Evolutionary conservation across 139 green algal genomes (phyloP).

Genomic region (Spirogloea muscicola): DNA sequence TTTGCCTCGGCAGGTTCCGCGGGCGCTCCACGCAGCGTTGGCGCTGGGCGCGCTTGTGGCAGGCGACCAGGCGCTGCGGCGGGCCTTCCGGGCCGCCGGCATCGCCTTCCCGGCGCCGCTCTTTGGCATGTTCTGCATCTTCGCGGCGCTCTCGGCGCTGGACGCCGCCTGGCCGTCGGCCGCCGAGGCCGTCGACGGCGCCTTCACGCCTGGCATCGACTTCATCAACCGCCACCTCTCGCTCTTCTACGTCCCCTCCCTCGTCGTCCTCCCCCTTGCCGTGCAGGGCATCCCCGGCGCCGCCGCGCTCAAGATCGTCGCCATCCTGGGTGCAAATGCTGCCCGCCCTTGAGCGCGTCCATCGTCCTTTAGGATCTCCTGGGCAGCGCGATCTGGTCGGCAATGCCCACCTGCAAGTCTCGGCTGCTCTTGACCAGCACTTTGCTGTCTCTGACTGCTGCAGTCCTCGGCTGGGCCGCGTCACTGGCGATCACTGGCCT

Average conservation of each 20-base stretch:
- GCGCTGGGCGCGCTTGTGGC: conserved; percentile 16
- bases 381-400: too few relatives aligned
- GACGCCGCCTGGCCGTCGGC: conserved; percentile 26
- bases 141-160: conserved; percentile 48
- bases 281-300: too few relatives aligned
- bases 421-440: too few relatives aligned
- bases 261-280: conserved; percentile 73
- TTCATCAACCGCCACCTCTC: conserved; percentile 12
- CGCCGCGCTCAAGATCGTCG: not conserved
- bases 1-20: too few relatives aligned
- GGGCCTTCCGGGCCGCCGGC: not conserved
- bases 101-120: conserved; percentile 54
- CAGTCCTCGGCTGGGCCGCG: not conserved
- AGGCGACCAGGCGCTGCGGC: conserved; percentile 4
- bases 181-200: conserved; percentile 42
- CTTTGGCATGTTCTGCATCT: conserved; percentile 60
- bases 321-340: too few relatives aligned
- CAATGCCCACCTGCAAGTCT: too few relatives aligned
- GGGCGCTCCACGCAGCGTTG: too few relatives aligned
- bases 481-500: not conserved
- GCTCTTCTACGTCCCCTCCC: conserved; percentile 81
- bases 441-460: too few relatives aligned
- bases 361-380: too few relatives aligned
- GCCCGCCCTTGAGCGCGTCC: too few relatives aligned
- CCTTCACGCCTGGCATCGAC: conserved; percentile 44